Base-by-base conservation (phyloP, 257 asterid genomes). In the Verbena officinalis region DNA sequence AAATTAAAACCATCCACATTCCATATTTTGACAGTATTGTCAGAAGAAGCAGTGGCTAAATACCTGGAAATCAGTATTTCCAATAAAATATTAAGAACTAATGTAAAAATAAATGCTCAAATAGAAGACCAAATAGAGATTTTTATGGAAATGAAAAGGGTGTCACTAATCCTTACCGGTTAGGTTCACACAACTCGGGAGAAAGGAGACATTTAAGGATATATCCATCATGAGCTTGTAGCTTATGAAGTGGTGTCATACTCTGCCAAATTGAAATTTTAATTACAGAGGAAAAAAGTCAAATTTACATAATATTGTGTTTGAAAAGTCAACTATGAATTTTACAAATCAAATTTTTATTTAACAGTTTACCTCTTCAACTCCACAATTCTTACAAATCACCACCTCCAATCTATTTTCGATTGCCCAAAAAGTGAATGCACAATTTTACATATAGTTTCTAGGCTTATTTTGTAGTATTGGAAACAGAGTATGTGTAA, bases 161-260 rank as follows among this genome's bases (percentile, higher is more conserved):
- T 52, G 51, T 51, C 20, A 51, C 6, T 40, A 46, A 65, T 53
- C 49, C 74, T 62, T 52, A 93, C 98, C 96, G 81, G 65, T 90
- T 74, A 54, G 99, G 96, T 68, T 93, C 97, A 55, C 97, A 86
- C 65, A 90, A 67, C 68, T 93, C 99, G 2, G 99, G 99, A 10
- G 97, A 93, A 64, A 93, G 97, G 51, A 90, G 92, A 64, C 99
- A 93, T 70, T 93, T 93, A 22, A 93, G 96, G 68, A 93, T 90
- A 67, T 90, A 93, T 44, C 91, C 89, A 27, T 88, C 95, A 56
- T 90, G 99, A 68, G 97, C 97, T 65, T 84, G 96, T 70, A 93
- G 80, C 85, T 88, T 93, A 73, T 93, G 99, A 67, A 90, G 93
- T 59, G 99, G 99, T 70, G 97, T 88, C 95, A 90, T 90, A n/a